These are phyloP conservation scores for Globisporangium heterothallicum DNA, from an alignment of 352 stramenopile genomes.

Conservation along the genomic window DNA sequence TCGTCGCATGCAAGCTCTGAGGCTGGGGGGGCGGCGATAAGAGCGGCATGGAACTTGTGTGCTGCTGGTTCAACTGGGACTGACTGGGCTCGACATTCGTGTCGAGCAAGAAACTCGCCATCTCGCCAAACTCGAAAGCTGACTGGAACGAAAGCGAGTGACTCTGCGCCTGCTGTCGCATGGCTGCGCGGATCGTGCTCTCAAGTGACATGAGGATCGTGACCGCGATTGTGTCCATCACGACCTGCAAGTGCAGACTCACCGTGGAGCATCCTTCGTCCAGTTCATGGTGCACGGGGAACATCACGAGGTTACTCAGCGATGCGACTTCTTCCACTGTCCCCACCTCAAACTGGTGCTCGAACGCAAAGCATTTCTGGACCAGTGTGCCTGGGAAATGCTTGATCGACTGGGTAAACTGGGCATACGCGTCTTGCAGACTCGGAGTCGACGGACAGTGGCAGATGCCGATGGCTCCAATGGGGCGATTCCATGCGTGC, in stretches of 20 bases:
- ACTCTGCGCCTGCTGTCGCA: constrained; percentile 30
- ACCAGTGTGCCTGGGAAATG: constrained; percentile 67
- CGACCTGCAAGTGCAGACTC: constrained; percentile 72
- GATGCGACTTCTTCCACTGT: constrained; percentile 50
- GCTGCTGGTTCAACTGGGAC: constrained; percentile 18
- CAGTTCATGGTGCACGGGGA: constrained; percentile 70
- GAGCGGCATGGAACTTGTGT: constrained; percentile 19
- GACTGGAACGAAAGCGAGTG: constrained; percentile 13
- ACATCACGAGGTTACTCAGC: constrained; percentile 74
- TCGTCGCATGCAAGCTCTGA: constrained; percentile 10
- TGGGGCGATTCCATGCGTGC: constrained; percentile 59
- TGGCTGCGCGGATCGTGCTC: constrained; percentile 60
- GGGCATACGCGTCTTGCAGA: constrained; percentile 46
- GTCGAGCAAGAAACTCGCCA: constrained; percentile 56
- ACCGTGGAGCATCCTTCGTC: constrained; percentile 65
- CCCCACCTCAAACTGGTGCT: constrained; percentile 64
- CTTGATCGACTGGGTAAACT: constrained; percentile 62
- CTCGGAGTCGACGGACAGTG: constrained; percentile 67
- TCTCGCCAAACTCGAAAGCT: constrained; percentile 23
- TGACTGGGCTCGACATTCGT: constrained; percentile 65
- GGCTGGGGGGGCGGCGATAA: constrained; percentile 5
- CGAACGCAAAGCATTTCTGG: constrained; percentile 82
- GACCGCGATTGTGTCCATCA: constrained; percentile 77
- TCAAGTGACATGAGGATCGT: constrained; percentile 82
- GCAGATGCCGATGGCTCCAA: constrained; percentile 75